Evolutionary conservation across 768 basidiomycete genomes (phyloP).

Genomic region (Russula dissimulans): DNA sequence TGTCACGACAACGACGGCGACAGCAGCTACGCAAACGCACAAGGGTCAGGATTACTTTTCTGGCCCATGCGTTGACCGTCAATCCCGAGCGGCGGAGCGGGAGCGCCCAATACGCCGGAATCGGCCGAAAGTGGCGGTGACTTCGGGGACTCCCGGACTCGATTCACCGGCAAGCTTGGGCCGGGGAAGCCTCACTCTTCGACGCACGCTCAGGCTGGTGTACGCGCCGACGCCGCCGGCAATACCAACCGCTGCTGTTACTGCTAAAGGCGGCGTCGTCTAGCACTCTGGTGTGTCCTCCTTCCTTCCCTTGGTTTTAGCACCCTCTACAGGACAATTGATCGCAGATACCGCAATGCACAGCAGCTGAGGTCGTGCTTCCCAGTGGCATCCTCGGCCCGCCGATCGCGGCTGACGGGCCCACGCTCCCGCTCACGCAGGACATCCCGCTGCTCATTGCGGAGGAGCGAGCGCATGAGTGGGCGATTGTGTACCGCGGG

Average conservation of each 20-base stretch:
- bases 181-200: constrained; percentile 7
- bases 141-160: constrained; percentile 26
- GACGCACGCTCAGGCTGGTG: neutral
- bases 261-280: neutral
- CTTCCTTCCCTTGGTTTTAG: neutral
- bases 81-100: constrained; percentile 30
- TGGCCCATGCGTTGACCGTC: constrained; percentile 37
- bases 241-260: neutral
- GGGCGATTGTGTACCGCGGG: constrained; percentile 70
- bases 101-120: constrained; percentile 35
- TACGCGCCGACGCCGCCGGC: neutral
- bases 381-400: constrained; percentile 47
- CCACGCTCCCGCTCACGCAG: constrained; percentile 48
- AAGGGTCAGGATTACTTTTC: constrained; percentile 46
- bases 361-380: constrained; percentile 47
- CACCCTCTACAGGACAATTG: too few relatives aligned
- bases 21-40: neutral
- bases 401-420: constrained; percentile 64
- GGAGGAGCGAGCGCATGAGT: constrained; percentile 70
- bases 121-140: constrained; percentile 27
- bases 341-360: constrained; percentile 28
- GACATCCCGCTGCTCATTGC: constrained; percentile 65
- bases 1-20: too few relatives aligned
- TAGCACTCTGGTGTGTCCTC: neutral
- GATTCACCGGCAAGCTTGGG: constrained; percentile 66